phyloP scores from a whole-genome alignment of 169 alveolate genomes.

The Miamiensis avidus region DNA sequence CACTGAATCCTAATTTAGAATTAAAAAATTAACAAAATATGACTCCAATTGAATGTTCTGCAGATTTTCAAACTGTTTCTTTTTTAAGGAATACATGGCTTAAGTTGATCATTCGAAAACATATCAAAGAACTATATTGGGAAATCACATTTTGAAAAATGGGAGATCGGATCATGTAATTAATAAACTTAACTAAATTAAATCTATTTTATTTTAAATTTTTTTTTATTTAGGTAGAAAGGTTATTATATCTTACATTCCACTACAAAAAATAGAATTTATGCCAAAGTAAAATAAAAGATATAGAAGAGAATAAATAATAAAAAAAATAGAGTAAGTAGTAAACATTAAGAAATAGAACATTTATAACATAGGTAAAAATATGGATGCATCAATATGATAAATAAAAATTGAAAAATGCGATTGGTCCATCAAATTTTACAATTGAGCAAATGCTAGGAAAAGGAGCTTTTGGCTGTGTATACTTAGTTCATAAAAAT shows the following conservation, averaged over 20 bases:
- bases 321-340: background rate
- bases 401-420: slow-evolving; percentile 11
- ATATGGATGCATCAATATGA: background rate
- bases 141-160: background rate
- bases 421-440: slow-evolving; percentile 64
- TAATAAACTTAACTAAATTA: background rate
- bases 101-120: background rate
- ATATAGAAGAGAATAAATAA: background rate
- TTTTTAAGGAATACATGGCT: background rate
- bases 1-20: slow-evolving; percentile 36
- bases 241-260: background rate
- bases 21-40: slow-evolving; percentile 19
- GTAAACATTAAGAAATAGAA: background rate
- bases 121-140: background rate
- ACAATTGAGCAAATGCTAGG: slow-evolving; percentile 60
- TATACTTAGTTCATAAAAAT: slow-evolving; percentile 65
- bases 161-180: slow-evolving; percentile 15
- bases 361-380: background rate
- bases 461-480: slow-evolving; percentile 76
- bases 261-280: too few species aligned
- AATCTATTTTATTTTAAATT: too few species aligned
- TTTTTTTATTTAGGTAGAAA: background rate
- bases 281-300: background rate
- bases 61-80: slow-evolving; percentile 8
- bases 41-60: slow-evolving; percentile 10